Conservation (phyloP, 139 green algal genomes). For the Chlorella ohadii region DNA sequence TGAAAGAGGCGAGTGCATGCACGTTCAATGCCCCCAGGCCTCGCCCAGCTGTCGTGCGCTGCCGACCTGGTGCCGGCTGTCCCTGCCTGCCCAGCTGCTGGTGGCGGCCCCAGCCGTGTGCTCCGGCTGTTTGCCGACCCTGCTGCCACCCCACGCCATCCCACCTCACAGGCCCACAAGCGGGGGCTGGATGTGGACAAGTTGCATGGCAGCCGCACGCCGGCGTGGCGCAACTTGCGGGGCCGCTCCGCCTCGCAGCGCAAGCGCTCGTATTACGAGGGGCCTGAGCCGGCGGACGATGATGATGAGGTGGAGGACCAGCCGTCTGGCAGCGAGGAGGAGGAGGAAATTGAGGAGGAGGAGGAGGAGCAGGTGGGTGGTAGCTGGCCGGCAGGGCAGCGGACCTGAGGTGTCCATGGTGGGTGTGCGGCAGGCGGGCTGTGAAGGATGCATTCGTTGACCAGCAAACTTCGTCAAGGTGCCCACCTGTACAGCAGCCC, state of each 20-base stretch:
- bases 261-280: constrained; percentile 30
- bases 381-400: background rate
- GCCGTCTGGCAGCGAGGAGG: constrained; percentile 14
- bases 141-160: background rate
- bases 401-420: background rate
- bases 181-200: constrained; percentile 34
- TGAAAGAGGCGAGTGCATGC: constrained; percentile 15
- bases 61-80: background rate
- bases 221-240: constrained; percentile 36
- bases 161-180: constrained; percentile 7
- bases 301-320: constrained; percentile 40
- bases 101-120: background rate
- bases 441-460: too few relatives aligned
- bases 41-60: background rate
- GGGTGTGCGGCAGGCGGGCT: background rate
- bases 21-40: too few relatives aligned
- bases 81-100: background rate
- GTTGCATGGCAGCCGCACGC: constrained; percentile 14
- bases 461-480: background rate
- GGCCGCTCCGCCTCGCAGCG: background rate
- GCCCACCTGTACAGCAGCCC: too few relatives aligned
- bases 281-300: constrained; percentile 11
- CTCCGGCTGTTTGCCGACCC: background rate
- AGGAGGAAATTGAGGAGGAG: background rate
- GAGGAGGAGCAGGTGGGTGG: constrained; percentile 33